A percentile compares a stretch with the other conserved stretches of the same genome.
These are phyloP conservation scores for Clavulina sp. DNA, from an alignment of 768 basidiomycete genomes.

Conservation along the genomic window DNA sequence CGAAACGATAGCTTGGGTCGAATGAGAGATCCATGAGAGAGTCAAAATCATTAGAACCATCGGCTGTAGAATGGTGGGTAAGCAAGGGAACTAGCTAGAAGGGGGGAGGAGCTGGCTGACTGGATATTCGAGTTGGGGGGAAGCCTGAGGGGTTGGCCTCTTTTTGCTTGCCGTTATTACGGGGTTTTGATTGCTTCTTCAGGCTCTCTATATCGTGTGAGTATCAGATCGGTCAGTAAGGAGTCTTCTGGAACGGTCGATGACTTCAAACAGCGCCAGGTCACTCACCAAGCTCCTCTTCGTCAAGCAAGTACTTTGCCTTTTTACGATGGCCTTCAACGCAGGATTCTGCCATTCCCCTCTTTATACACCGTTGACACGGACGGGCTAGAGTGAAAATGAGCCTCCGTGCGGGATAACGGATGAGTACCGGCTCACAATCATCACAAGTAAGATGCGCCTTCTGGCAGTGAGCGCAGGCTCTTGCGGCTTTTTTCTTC, in stretches of 20 bases:
- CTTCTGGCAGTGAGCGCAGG: constrained; percentile 92
- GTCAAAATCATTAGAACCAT: not conserved
- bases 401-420: not conserved
- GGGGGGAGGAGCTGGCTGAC: too few relatives aligned
- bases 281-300: constrained; percentile 67
- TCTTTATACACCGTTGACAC: constrained; percentile 89
- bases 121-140: too few relatives aligned
- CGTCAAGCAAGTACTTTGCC: constrained; percentile 91
- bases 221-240: not conserved
- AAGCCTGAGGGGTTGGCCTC: too few relatives aligned
- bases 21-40: constrained; percentile 39
- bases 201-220: not conserved
- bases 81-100: too few relatives aligned
- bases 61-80: too few relatives aligned
- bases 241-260: too few relatives aligned
- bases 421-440: constrained; percentile 27
- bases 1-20: constrained; percentile 48
- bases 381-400: constrained; percentile 52
- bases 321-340: constrained; percentile 94
- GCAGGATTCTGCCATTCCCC: constrained; percentile 74
- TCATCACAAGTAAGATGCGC: constrained; percentile 98
- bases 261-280: not conserved
- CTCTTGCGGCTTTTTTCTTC: constrained; percentile 90
- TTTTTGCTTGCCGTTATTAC: too few relatives aligned
- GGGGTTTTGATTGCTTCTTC: not conserved